Evolutionary conservation across 768 basidiomycete species (phyloP).

Genomic region (Cubamyces lactineus): DNA sequence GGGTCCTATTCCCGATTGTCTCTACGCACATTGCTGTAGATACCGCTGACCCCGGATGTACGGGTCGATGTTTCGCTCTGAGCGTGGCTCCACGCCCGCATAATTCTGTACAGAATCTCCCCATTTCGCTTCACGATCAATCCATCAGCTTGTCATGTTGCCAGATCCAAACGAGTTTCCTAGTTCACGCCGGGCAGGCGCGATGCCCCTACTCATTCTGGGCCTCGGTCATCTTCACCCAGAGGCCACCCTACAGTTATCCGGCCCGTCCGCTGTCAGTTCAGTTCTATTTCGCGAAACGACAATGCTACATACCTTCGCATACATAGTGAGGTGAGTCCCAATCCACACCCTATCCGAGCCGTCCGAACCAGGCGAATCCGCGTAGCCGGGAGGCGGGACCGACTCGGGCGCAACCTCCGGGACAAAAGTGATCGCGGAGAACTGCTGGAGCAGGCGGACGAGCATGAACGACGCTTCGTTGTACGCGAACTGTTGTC

Average conservation of each 20-base stretch:
- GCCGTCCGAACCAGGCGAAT: conserved; percentile 26
- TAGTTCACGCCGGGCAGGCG: not conserved
- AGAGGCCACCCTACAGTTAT: conserved; percentile 45
- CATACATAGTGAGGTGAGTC: conserved; percentile 43
- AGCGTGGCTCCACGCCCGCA: too few species aligned
- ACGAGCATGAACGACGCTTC: conserved; percentile 57
- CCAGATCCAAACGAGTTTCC: not conserved
- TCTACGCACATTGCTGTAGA: too few species aligned
- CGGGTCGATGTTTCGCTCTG: too few species aligned
- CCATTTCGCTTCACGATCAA: too few species aligned
- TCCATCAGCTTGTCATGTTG: not conserved
- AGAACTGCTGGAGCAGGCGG: conserved; percentile 55
- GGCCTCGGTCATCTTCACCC: conserved; percentile 46
- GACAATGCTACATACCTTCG: conserved; percentile 37
- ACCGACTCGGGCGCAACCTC: conserved; percentile 33
- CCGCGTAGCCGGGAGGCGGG: conserved; percentile 25
- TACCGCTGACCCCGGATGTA: too few species aligned
- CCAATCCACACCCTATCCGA: conserved; percentile 40
- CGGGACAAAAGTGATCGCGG: conserved; percentile 29
- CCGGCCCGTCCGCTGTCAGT: not conserved
- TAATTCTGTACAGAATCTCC: too few species aligned
- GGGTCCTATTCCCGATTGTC: too few species aligned
- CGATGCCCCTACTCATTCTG: not conserved
- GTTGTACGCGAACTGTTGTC: conserved; percentile 53
- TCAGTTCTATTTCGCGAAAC: not conserved